Percentiles rank a stretch among this genome's conserved stretches.
phyloP scores from a whole-genome alignment of 2,329 filamentous ascomycete genomes.

The Xylaria sp. region DNA sequence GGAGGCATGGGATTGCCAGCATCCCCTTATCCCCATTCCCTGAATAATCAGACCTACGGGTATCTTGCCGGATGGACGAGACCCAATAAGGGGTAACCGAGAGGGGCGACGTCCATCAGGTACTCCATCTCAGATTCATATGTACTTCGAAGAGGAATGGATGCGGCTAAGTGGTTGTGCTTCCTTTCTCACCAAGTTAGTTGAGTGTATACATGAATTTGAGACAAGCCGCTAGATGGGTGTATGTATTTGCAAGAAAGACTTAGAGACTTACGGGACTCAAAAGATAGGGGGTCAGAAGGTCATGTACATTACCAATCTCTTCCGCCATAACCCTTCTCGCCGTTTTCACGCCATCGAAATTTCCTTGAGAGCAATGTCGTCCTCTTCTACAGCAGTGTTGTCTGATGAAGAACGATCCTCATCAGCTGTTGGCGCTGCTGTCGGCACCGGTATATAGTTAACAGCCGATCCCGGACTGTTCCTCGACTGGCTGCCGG shows the following conservation, averaged over 20 bases:
- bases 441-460: constrained; percentile 29
- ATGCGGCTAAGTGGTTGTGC: constrained; percentile 13
- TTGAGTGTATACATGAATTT: constrained; percentile 15
- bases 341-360: constrained; percentile 13
- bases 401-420: constrained; percentile 23
- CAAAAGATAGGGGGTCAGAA: constrained; percentile 9
- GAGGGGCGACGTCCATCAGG: constrained; percentile 7
- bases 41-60: constrained; percentile 10
- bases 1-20: background rate
- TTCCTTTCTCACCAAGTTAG: constrained; percentile 14
- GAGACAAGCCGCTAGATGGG: constrained; percentile 7
- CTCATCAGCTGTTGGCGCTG: constrained; percentile 21
- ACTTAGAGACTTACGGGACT: constrained; percentile 8
- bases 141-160: constrained; percentile 12
- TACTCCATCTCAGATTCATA: constrained; percentile 2
- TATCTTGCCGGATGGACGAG: constrained; percentile 8
- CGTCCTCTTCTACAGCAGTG: constrained; percentile 25
- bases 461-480: constrained; percentile 23
- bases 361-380: constrained; percentile 29
- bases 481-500: constrained; percentile 22
- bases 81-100: constrained; percentile 19
- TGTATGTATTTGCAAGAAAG: constrained; percentile 16
- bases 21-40: constrained; percentile 2
- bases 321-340: constrained; percentile 15
- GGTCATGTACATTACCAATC: constrained; percentile 20